Percentiles rank a stretch among this genome's conserved stretches.
phyloP scores from a whole-genome alignment of 805 yeast genomes.

The Priceomyces castillae region DNA sequence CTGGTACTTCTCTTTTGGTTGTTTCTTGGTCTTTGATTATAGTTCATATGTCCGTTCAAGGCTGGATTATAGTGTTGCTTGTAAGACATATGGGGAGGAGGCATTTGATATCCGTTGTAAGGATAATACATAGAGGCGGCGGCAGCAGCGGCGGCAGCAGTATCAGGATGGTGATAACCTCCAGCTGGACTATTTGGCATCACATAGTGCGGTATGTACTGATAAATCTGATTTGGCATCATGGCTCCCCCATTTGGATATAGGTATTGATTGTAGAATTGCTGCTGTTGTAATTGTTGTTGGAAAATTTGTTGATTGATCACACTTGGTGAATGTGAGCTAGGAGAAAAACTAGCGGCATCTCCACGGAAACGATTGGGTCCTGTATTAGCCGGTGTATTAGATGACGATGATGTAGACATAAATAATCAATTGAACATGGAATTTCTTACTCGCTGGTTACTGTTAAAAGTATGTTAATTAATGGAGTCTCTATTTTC shows the following conservation, averaged over 20 bases:
- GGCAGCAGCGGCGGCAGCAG: not conserved
- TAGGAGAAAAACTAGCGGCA: slow-evolving; percentile 38
- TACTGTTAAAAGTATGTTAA: not conserved
- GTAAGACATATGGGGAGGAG: slow-evolving; percentile 8
- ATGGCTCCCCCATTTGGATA: slow-evolving; percentile 13
- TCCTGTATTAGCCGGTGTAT: slow-evolving; percentile 24
- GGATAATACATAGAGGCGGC: slow-evolving; percentile 3
- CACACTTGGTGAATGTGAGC: slow-evolving; percentile 15
- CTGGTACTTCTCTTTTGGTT: slow-evolving; percentile 3
- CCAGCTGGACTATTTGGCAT: slow-evolving; percentile 8
- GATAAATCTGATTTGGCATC: slow-evolving; percentile 13
- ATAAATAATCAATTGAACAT: slow-evolving; percentile 11
- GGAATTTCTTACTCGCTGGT: slow-evolving; percentile 1
- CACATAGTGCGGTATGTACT: slow-evolving; percentile 11
- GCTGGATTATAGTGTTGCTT: slow-evolving; percentile 2
- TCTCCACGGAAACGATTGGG: slow-evolving; percentile 38
- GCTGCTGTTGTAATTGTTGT: slow-evolving; percentile 13
- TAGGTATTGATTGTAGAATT: slow-evolving; percentile 13
- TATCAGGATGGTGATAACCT: slow-evolving; percentile 4
- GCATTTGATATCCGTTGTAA: slow-evolving; percentile 6
- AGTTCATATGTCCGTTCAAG: slow-evolving; percentile 3
- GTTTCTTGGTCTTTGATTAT: slow-evolving; percentile 1
- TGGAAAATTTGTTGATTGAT: slow-evolving; percentile 10
- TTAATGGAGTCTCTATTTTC: not conserved
- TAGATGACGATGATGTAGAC: slow-evolving; percentile 24